Conservation (phyloP, 768 basidiomycete genomes). For the Tricholoma flavovirens region DNA sequence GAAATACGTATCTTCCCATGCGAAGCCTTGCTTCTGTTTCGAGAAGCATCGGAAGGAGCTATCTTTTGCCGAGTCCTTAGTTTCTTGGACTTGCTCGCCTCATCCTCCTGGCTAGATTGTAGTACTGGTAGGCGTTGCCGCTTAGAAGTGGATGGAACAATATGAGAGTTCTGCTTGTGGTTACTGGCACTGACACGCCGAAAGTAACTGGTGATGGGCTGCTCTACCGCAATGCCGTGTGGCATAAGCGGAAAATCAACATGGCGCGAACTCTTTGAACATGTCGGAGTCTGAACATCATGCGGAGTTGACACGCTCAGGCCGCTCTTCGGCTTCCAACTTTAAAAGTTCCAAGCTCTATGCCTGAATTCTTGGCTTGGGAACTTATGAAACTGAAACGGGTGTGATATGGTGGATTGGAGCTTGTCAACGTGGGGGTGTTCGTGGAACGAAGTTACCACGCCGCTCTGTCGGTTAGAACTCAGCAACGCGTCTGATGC, state of each 20-base stretch:
- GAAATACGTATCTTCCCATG: background rate
- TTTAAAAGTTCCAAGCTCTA: too few relatives aligned
- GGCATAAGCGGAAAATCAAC: too few relatives aligned
- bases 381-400: too few relatives aligned
- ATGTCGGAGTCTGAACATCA: slow-evolving; percentile 3
- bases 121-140: slow-evolving; percentile 13
- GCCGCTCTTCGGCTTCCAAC: too few relatives aligned
- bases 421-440: background rate
- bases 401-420: too few relatives aligned
- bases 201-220: slow-evolving; percentile 21
- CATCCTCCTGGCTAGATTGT: slow-evolving; percentile 9
- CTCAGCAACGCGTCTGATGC: slow-evolving; percentile 31
- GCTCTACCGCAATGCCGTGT: slow-evolving; percentile 11
- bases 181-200: slow-evolving; percentile 10
- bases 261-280: too few relatives aligned
- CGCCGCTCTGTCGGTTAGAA: slow-evolving; percentile 21
- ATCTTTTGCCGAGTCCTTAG: slow-evolving; percentile 11
- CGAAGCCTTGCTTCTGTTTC: background rate
- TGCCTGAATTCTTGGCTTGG: too few relatives aligned
- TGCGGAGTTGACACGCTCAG: slow-evolving; percentile 17
- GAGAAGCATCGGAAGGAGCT: background rate
- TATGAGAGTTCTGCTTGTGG: slow-evolving; percentile 1
- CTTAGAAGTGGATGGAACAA: slow-evolving; percentile 5
- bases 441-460: slow-evolving; percentile 28
- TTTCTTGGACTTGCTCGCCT: slow-evolving; percentile 1